phyloP scores from a whole-genome alignment of 345 rosid genomes.

The Turnera subulata region DNA sequence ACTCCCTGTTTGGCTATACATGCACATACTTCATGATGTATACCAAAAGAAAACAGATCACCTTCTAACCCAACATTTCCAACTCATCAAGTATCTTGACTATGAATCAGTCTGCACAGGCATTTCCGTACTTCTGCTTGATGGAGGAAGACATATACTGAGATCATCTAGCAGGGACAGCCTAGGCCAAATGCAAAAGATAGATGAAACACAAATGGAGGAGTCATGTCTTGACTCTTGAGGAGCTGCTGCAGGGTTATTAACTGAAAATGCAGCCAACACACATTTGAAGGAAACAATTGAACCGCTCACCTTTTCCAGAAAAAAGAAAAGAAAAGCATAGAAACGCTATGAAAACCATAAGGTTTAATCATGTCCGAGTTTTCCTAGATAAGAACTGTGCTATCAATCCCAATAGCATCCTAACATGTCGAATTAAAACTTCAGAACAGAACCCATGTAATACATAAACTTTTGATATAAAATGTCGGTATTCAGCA shows the following conservation, averaged over 20 bases:
- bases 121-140: background rate
- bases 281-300: background rate
- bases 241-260: slow-evolving; percentile 6
- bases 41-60: background rate
- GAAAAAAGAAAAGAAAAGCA: no score
- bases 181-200: slow-evolving; percentile 16
- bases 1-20: no score
- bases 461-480: no score
- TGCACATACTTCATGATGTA: no score
- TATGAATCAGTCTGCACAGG: background rate
- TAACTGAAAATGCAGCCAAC: slow-evolving; percentile 7
- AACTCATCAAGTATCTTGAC: background rate
- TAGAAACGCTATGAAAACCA: no score
- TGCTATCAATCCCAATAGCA: no score
- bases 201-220: slow-evolving; percentile 18
- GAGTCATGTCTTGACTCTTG: slow-evolving; percentile 12
- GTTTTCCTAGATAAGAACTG: no score
- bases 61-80: background rate
- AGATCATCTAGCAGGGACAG: slow-evolving; percentile 10
- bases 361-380: no score
- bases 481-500: no score
- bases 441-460: no score
- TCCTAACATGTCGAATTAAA: no score
- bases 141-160: slow-evolving; percentile 10
- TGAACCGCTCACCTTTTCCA: background rate